Evolutionary conservation across 2,329 filamentous ascomycete genomes (phyloP).

Genomic region (Kalaharituber pfeilii): DNA sequence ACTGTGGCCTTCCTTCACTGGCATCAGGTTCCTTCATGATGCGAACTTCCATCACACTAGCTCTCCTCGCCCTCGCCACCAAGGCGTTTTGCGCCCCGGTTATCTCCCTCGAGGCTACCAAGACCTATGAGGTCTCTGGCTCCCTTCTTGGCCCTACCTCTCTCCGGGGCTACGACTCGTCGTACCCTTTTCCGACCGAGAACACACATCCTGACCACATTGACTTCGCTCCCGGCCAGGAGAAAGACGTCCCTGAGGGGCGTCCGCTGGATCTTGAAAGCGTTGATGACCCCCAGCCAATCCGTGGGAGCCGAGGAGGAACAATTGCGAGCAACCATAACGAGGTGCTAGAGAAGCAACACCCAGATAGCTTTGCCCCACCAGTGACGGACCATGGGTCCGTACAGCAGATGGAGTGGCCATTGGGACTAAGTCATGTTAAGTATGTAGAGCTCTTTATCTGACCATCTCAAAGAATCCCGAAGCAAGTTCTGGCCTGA

Average conservation of each 20-base stretch:
- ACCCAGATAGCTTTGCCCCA: slow-evolving; percentile 38
- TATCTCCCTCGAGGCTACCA: slow-evolving; percentile 7
- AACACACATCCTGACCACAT: slow-evolving; percentile 28
- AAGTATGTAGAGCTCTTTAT: slow-evolving; percentile 17
- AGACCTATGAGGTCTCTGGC: slow-evolving; percentile 13
- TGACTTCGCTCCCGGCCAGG: slow-evolving; percentile 35
- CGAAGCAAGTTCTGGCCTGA: slow-evolving; percentile 9
- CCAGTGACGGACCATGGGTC: slow-evolving; percentile 37
- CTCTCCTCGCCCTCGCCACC: background rate
- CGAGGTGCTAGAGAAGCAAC: slow-evolving; percentile 36
- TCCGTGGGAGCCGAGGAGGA: slow-evolving; percentile 35
- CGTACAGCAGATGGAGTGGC: slow-evolving; percentile 36
- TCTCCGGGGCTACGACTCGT: slow-evolving; percentile 29
- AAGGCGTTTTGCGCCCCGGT: slow-evolving; percentile 1
- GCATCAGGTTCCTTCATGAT: background rate
- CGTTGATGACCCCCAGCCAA: slow-evolving; percentile 37
- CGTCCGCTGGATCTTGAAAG: slow-evolving; percentile 38
- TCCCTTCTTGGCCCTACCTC: slow-evolving; percentile 12
- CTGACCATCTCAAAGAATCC: slow-evolving; percentile 1
- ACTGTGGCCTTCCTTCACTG: too few species aligned
- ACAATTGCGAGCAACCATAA: slow-evolving; percentile 28
- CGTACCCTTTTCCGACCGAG: slow-evolving; percentile 26
- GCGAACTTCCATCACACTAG: background rate
- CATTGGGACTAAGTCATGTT: slow-evolving; percentile 32
- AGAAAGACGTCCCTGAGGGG: slow-evolving; percentile 34